Conservation (phyloP, 2,329 filamentous ascomycete genomes). For the Verticillium klebahnii region DNA sequence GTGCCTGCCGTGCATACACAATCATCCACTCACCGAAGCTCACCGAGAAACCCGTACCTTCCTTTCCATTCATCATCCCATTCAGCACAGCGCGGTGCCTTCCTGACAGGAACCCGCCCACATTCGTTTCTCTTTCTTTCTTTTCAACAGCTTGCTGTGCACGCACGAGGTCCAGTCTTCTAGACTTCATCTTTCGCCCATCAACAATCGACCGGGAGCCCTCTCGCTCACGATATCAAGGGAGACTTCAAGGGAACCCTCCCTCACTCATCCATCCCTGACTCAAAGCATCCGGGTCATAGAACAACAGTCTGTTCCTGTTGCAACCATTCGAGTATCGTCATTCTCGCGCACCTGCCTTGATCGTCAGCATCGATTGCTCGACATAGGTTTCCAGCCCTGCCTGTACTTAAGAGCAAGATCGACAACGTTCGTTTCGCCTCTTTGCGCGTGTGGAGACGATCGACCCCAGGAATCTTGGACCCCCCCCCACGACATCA, state of each 20-base stretch:
- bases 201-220: not conserved
- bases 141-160: slow-evolving; percentile 1
- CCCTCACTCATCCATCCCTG: not conserved
- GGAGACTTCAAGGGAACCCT: not conserved
- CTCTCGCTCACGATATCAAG: not conserved
- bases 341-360: not conserved
- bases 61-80: not conserved
- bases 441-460: not conserved
- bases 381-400: not conserved
- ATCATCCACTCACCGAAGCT: not conserved
- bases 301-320: not conserved
- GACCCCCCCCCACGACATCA: not conserved
- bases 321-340: not conserved
- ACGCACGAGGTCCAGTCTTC: not conserved
- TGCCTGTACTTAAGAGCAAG: not conserved
- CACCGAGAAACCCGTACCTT: not conserved
- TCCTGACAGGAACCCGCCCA: not conserved
- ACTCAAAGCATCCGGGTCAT: not conserved
- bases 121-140: slow-evolving; percentile 1
- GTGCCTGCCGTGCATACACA: not conserved
- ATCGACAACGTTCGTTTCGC: not conserved
- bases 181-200: not conserved
- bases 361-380: not conserved
- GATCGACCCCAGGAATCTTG: not conserved
- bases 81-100: not conserved